Conservation (phyloP, 106 monocot genomes). For the Dendrobium catenatum region DNA sequence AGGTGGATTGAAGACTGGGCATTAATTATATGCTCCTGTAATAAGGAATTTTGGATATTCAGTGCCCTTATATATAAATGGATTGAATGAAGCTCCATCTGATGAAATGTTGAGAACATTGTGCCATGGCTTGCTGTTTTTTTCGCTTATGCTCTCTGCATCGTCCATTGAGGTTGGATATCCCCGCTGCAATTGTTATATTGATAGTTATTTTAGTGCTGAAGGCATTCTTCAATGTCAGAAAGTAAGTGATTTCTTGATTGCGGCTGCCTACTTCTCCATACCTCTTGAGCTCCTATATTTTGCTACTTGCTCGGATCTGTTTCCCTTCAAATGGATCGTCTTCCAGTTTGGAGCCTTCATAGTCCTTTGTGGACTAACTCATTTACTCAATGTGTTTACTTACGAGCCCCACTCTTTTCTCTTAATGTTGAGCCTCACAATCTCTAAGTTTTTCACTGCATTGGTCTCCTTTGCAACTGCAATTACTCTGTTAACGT, state of each 20-base stretch:
- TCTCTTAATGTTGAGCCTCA: constrained; percentile 43
- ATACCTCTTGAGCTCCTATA: constrained; percentile 62
- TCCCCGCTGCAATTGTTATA: constrained; percentile 39
- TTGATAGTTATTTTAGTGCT: constrained; percentile 28
- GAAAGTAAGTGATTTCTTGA: constrained; percentile 60
- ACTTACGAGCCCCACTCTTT: constrained; percentile 59
- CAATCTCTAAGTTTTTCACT: constrained; percentile 54
- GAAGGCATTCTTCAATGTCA: constrained; percentile 46
- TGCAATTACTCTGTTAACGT: constrained; percentile 54
- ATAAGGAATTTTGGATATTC: neutral
- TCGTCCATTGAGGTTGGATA: constrained; percentile 24
- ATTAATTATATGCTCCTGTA: neutral
- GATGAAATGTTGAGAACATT: constrained; percentile 23
- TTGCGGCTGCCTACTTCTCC: constrained; percentile 66
- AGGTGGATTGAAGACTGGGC: neutral
- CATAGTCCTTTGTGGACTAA: constrained; percentile 65
- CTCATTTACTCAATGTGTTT: constrained; percentile 62
- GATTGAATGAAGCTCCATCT: constrained; percentile 18
- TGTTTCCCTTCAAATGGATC: constrained; percentile 75
- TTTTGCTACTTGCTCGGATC: constrained; percentile 44
- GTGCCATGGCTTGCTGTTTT: constrained; percentile 21
- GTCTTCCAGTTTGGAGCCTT: constrained; percentile 65
- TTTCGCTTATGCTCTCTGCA: constrained; percentile 7
- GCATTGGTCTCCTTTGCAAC: constrained; percentile 71
- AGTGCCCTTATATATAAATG: neutral